Base-by-base conservation (phyloP, 2,329 filamentous ascomycete species). In the Fusarium compactum region DNA sequence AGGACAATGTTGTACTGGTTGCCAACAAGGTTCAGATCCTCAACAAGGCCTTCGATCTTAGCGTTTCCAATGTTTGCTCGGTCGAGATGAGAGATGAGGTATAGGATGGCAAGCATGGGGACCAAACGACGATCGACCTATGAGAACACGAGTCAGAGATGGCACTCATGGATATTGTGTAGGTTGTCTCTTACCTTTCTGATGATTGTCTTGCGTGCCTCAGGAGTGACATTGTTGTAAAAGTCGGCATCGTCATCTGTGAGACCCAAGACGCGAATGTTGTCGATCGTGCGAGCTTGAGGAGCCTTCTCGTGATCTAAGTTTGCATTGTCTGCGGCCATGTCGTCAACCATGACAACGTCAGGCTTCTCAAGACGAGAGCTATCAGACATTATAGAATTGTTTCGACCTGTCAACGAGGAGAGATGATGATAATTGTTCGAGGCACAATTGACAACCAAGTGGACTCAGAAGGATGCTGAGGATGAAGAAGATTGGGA, bases 1-100 rank as follows among this genome's bases (percentile, higher is more conserved):
- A 71, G 69, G 44, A 78, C 72, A 47, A 87, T 85, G 63, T 88
- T 88, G 40, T 88, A 82, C 59, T 89, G 77, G 68, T 86, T 87
- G 7, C 81, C 80, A 53, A 82, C 81, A 58, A 89, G 79, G 1
- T 78, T 75, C 1, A 88, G 76, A 48, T 87, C 85, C 61, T 86
- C 82, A 70, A 86, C 82, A 79, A 80, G 74, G 11, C 77, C 77
- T 18, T 75, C 66, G n/a, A 76, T 74, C 32, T 69, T 69, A 14
- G 74, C 70, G 41, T 74, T 75, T 30, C 73, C 73, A 24, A 76
- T 69, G 18, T 74, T 76, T 47, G 60, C 64, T 52, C 69, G 44
- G 44, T 72, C 69, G 27, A 74, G 63, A 24, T 71, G 59, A 6
- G 68, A 46, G 4, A 74, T 48, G 4, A 73, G 54, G 22, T 74